Evolutionary conservation across 2,329 filamentous ascomycete genomes (phyloP), one percentile per base, ranked within the genome.

Genomic region (Talaromyces piceae): DNA sequence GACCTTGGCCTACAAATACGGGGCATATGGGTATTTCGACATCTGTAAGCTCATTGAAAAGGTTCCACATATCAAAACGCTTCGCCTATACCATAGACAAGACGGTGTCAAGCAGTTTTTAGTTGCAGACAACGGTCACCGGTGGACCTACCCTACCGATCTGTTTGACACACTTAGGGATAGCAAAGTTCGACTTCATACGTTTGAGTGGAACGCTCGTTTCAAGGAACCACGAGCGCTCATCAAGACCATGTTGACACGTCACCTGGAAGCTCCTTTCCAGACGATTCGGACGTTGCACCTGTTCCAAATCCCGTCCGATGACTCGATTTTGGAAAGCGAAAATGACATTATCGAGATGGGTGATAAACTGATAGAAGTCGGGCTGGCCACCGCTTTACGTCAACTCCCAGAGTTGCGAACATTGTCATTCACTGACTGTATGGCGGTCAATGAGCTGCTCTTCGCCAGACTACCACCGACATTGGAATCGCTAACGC

Each of bases 371-470:
- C 50, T 54, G 9, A 57, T 59, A 33, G 65, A 68, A 50, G 49
- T 57, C 5, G 50, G 56, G 58, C 71, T 64, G 53, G 74, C 71
- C 0, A 70, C 77, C 20, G 77, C 80, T 0, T 65, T 79, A 13
- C 72, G 75, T 12, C 73, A 77, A 23, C 75, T 96, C 7, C 79
- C 82, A 0, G 68, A 77, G 1, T 73, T 97, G 5, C 77, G 77
- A 50, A 79, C 83, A 50, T 71, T 96, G 9, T 75, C 83, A 1
- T 83, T 96, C 57, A 82, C 91, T 61, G 85, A 84, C 6, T 94
- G 85, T 41, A 84, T 83, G 2, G 75, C 87, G 28, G 77, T 89
- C 52, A 86, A 86, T 61, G 78, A 82, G 6, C 73, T 75, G 7
- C 74, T 94, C 16, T 72, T 95, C n/a, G 75, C 79, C 1, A 73